A percentile compares a stretch with the other conserved stretches of the same genome.
Conservation (phyloP, 2,329 filamentous ascomycete genomes). For the Onygena corvina region DNA sequence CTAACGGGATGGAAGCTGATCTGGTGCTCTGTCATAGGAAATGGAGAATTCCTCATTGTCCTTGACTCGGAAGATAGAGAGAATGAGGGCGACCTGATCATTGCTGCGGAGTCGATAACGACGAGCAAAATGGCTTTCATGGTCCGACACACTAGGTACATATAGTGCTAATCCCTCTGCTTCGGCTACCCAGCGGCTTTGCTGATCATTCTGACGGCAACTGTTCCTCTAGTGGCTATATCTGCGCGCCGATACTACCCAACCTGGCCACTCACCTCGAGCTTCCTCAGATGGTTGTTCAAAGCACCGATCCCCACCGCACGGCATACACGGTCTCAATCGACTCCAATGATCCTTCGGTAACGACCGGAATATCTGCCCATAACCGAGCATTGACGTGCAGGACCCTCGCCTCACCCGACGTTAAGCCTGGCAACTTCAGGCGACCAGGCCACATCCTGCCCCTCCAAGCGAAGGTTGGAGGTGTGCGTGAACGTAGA, state of each 20-base stretch:
- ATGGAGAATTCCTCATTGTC: constrained; percentile 88
- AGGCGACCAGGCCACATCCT: constrained; percentile 82
- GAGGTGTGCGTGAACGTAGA: constrained; percentile 64
- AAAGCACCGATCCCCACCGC: constrained; percentile 66
- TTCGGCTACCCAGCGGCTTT: not conserved
- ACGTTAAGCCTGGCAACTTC: constrained; percentile 49
- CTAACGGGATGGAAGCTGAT: not conserved
- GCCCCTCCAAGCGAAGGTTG: constrained; percentile 64
- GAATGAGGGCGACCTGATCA: constrained; percentile 97
- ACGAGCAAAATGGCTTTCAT: constrained; percentile 91
- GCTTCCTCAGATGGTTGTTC: constrained; percentile 83
- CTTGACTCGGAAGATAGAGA: constrained; percentile 87
- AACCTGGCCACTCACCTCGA: constrained; percentile 56
- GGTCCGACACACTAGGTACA: constrained; percentile 66
- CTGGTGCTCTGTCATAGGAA: constrained; percentile 37
- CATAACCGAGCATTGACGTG: constrained; percentile 76
- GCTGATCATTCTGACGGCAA: not conserved
- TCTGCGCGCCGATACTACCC: constrained; percentile 74
- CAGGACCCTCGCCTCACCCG: constrained; percentile 58
- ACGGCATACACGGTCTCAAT: constrained; percentile 91
- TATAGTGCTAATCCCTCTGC: not conserved
- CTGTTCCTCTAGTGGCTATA: constrained; percentile 50
- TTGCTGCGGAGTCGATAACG: constrained; percentile 74
- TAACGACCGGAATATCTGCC: constrained; percentile 83
- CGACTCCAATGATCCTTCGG: constrained; percentile 59